These are phyloP conservation scores for Bromus sterilis DNA, from an alignment of 176 grass and related monocot species.

Conservation along the genomic window DNA sequence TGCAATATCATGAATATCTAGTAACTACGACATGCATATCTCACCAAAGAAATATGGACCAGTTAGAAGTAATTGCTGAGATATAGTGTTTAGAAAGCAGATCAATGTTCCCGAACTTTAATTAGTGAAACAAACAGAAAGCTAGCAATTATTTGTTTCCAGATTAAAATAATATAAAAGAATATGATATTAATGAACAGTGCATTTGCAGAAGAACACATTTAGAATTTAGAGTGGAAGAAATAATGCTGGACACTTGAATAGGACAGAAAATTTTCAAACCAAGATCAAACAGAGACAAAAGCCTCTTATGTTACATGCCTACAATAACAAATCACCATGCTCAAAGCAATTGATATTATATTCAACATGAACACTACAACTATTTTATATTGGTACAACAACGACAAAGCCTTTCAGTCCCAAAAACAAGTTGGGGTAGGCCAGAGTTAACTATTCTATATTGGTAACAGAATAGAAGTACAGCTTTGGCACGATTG, in stretches of 20 bases:
- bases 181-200: not conserved
- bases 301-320: not conserved
- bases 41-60: not conserved
- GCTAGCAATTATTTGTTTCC: not conserved
- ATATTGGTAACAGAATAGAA: not conserved
- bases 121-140: not conserved
- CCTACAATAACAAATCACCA: not conserved
- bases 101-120: not conserved
- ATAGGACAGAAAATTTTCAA: not conserved
- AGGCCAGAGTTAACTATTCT: too few relatives aligned
- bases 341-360: not conserved
- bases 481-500: not conserved
- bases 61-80: not conserved
- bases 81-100: not conserved
- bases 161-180: not conserved
- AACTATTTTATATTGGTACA: not conserved
- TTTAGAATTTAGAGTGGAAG: slow-evolving; percentile 9
- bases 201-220: not conserved
- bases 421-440: too few relatives aligned
- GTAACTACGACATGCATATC: not conserved
- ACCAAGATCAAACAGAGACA: not conserved
- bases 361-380: not conserved
- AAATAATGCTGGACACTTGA: not conserved
- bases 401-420: too few relatives aligned
- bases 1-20: not conserved